A percentile compares a stretch with the other conserved stretches of the same genome.
phyloP scores from a whole-genome alignment of 202 grass and related monocot genomes.

The Schoenoplectus triqueter region DNA sequence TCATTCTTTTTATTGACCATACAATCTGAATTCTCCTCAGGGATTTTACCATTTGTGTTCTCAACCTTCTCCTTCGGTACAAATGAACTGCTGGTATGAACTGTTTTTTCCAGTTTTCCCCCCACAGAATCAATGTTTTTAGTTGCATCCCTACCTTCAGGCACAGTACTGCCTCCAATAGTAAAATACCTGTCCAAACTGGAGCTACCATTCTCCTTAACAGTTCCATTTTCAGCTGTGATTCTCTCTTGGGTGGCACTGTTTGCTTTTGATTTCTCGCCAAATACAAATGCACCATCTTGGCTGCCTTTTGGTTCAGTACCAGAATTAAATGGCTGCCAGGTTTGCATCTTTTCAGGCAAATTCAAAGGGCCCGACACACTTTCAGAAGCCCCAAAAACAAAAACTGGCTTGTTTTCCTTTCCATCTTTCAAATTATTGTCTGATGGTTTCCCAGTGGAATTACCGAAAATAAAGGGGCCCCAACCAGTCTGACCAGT shows the following conservation, averaged over 20 bases:
- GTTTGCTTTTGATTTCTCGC: slow-evolving; percentile 23
- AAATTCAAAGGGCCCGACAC: background rate
- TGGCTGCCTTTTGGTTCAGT: slow-evolving; percentile 15
- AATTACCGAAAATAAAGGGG: slow-evolving; percentile 33
- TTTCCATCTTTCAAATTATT: slow-evolving; percentile 37
- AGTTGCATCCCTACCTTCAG: background rate
- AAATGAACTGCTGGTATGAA: slow-evolving; percentile 25
- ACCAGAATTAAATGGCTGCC: slow-evolving; percentile 34
- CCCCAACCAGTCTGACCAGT: slow-evolving; percentile 14
- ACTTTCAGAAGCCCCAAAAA: slow-evolving; percentile 20
- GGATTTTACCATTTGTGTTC: background rate
- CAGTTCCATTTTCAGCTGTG: background rate
- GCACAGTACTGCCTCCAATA: slow-evolving; percentile 28
- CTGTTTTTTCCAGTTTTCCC: slow-evolving; percentile 36
- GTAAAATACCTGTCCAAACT: slow-evolving; percentile 20
- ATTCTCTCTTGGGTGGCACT: slow-evolving; percentile 7
- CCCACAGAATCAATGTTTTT: background rate
- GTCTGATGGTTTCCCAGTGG: background rate
- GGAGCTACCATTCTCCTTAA: slow-evolving; percentile 32
- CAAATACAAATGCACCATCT: slow-evolving; percentile 27
- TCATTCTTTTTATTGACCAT: slow-evolving; percentile 32
- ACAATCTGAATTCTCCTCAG: slow-evolving; percentile 27
- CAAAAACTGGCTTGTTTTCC: slow-evolving; percentile 39
- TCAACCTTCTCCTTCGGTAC: slow-evolving; percentile 30
- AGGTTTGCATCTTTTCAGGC: slow-evolving; percentile 40